Evolutionary conservation across 768 basidiomycete genomes (phyloP), one percentile per base, ranked within the genome.

Genomic region (Sarcodon sp.): DNA sequence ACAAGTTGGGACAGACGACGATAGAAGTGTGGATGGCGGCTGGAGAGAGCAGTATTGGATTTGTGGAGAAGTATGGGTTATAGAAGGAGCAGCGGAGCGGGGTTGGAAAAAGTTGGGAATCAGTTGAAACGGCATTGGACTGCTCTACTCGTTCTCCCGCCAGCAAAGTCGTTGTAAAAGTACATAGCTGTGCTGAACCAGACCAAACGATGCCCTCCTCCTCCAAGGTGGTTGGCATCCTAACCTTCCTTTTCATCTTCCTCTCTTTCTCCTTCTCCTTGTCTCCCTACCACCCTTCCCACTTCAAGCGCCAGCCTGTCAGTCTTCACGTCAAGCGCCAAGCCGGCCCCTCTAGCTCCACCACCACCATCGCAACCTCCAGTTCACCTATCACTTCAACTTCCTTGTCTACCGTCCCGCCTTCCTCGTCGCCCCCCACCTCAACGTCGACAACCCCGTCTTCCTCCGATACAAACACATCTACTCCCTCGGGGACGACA

Each of bases 401-500:
- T 15, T 4, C 53, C 27, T 43, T 44, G 15, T n/a, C 50, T 31
- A 37, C 44, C n/a, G 18, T 43, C 8, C 33, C 53, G 18, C 4
- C 33, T n/a, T 37, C 49, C n/a, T 32, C 47, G 33, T 8, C 39
- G 6, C 31, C 46, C 0, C 32, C 41, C 33, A 43, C 31, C 7
- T 41, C 51, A 9, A 37, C 49, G 1, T 45, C 55, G 35, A 38
- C 47, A 1, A 21, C 48, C 11, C 44, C 53, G 6, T 49, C 53
- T 3, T 38, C 59, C 27, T 52, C 57, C 3, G 33, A 50, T 21
- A 44, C 58, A 4, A 16, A 51, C 33, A 39, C 36, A 6, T 50
- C 58, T 21, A 41, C 51, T n/a, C 33, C 45, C 8, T 27, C 44
- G 6, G 27, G 33, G 10, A 34, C 7, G 31, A 11, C 18, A 18